phyloP scores from a whole-genome alignment of 2,329 filamentous ascomycete species.

The Penicillium polonicum region DNA sequence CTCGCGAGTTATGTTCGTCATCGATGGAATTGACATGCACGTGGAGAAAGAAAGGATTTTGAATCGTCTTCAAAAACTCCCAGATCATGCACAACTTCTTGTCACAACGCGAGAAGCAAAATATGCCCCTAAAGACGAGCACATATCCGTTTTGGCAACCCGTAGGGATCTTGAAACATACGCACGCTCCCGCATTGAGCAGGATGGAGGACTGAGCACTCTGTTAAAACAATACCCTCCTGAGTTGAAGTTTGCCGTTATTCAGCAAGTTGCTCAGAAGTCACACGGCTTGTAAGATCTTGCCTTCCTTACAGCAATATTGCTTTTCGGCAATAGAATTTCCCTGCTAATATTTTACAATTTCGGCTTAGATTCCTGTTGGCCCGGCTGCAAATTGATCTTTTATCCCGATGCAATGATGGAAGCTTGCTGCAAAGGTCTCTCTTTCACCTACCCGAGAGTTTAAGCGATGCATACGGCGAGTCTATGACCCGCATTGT shows the following conservation, averaged over 20 bases:
- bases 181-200: background rate
- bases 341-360: background rate
- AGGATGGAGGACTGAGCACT: background rate
- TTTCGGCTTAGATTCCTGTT: conserved; percentile 27
- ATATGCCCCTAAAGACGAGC: background rate
- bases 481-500: conserved; percentile 33
- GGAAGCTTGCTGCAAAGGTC: conserved; percentile 23
- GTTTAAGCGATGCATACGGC: conserved; percentile 30
- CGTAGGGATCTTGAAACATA: conserved; percentile 7
- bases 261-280: conserved; percentile 24
- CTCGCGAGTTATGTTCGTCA: conserved; percentile 30
- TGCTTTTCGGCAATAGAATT: background rate
- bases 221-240: background rate
- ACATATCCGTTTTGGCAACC: background rate
- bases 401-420: conserved; percentile 27
- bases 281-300: conserved; percentile 29
- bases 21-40: conserved; percentile 32
- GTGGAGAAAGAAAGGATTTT: conserved; percentile 33
- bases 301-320: too few relatives aligned
- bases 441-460: conserved; percentile 28
- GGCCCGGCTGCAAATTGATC: conserved; percentile 30
- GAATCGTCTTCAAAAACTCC: conserved; percentile 32
- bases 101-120: conserved; percentile 29
- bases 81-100: conserved; percentile 32
- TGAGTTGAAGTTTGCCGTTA: conserved; percentile 15